Percentiles rank a stretch among this genome's conserved stretches.
phyloP scores from a whole-genome alignment of 768 basidiomycete species.

The Leccinum truebloodii region DNA sequence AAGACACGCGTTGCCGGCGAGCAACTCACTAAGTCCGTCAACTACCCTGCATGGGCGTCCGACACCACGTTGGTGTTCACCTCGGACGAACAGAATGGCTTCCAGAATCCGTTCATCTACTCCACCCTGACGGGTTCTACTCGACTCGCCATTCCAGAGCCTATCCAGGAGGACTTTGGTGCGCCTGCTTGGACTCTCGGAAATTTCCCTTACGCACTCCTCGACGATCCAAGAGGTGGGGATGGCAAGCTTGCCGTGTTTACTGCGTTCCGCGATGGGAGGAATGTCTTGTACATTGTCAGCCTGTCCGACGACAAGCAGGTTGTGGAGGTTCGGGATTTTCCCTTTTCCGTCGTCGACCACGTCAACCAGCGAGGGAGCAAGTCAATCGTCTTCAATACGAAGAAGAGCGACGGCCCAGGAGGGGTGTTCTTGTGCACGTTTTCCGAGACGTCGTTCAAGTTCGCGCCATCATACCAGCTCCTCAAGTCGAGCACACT shows the following conservation, averaged over 20 bases:
- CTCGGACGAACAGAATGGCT: conserved; percentile 59
- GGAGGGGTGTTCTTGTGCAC: conserved; percentile 33
- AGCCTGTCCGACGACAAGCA: conserved; percentile 26
- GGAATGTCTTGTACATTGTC: conserved; percentile 37
- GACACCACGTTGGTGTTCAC: conserved; percentile 62
- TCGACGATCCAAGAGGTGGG: conserved; percentile 35
- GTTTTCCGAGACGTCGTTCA: conserved; percentile 19
- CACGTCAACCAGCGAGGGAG: conserved; percentile 27
- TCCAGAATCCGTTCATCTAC: conserved; percentile 35
- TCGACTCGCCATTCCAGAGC: conserved; percentile 35
- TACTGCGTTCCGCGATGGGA: conserved; percentile 35
- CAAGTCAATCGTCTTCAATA: conserved; percentile 35
- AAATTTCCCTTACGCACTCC: conserved; percentile 45
- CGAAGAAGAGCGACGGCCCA: conserved; percentile 33
- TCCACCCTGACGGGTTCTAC: conserved; percentile 33
- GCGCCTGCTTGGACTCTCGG: conserved; percentile 58
- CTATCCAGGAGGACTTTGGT: conserved; percentile 57
- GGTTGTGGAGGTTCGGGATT: conserved; percentile 28
- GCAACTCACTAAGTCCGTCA: conserved; percentile 48
- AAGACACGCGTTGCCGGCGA: conserved; percentile 52
- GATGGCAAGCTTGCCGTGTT: conserved; percentile 29
- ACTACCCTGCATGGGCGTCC: conserved; percentile 60
- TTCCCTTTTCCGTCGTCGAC: conserved; percentile 35
- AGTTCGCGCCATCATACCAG: conserved; percentile 23
- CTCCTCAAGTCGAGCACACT: conserved; percentile 29